These are phyloP conservation scores for Apiospora aurea DNA, from an alignment of 2,329 filamentous ascomycete genomes.

Conservation along the genomic window DNA sequence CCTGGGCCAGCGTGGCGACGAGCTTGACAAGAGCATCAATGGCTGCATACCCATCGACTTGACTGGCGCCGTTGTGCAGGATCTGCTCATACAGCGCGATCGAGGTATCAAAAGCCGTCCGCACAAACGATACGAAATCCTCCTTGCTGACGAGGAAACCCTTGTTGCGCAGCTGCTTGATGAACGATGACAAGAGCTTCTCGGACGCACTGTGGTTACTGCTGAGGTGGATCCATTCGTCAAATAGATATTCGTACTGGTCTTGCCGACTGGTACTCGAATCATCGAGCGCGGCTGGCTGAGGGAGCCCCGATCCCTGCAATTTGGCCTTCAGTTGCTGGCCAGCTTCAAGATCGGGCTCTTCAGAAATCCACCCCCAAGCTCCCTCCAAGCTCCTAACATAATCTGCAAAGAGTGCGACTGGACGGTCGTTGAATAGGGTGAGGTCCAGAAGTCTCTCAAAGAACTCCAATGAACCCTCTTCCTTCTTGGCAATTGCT, in stretches of 20 bases:
- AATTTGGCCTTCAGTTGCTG: conserved; percentile 75
- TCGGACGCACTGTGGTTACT: conserved; percentile 79
- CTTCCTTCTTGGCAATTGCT: conserved; percentile 74
- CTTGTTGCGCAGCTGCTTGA: conserved; percentile 81
- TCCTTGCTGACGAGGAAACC: conserved; percentile 77
- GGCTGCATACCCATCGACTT: conserved; percentile 63
- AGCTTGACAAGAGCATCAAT: conserved; percentile 86
- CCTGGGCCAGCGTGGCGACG: conserved; percentile 76
- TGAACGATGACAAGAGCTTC: conserved; percentile 75
- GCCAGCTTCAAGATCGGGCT: conserved; percentile 68
- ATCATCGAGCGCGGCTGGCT: conserved; percentile 56
- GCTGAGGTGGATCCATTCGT: conserved; percentile 89
- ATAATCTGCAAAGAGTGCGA: conserved; percentile 85
- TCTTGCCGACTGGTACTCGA: conserved; percentile 70
- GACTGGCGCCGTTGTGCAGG: conserved; percentile 65
- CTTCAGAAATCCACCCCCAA: conserved; percentile 80
- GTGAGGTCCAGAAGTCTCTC: conserved; percentile 80
- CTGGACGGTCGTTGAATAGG: conserved; percentile 78
- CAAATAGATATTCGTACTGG: conserved; percentile 93
- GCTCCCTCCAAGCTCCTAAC: conserved; percentile 81
- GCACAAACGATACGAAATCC: conserved; percentile 80
- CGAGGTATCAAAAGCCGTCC: conserved; percentile 80
- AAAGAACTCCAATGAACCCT: conserved; percentile 79
- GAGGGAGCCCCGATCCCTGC: conserved; percentile 49
- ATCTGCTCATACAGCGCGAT: conserved; percentile 80